phyloP scores from a whole-genome alignment of 192 early-diverging fungal species.

The Coemansia sp. region DNA sequence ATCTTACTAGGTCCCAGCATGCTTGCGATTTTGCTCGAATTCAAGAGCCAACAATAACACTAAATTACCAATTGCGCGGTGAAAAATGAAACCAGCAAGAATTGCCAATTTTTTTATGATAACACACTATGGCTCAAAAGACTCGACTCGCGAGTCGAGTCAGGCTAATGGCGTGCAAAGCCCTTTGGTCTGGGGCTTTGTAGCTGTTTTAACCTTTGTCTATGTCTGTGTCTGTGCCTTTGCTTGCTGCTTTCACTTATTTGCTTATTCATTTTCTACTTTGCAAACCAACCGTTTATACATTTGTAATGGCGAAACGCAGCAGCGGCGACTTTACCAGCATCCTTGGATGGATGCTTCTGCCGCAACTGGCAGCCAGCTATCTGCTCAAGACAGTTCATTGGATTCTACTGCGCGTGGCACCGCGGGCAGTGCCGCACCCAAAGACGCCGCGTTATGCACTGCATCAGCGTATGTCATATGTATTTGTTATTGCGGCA shows the following conservation, averaged over 20 bases:
- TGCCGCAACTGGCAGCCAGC: conserved; percentile 39
- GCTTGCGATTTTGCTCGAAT: neutral
- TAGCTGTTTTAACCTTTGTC: neutral
- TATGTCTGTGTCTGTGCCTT: neutral
- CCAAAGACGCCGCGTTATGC: conserved; percentile 22
- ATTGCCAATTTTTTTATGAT: neutral
- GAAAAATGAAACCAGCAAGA: neutral
- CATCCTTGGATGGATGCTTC: conserved; percentile 42
- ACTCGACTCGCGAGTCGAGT: no score
- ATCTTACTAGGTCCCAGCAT: conserved; percentile 20
- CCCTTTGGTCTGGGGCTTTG: neutral
- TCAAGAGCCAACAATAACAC: neutral
- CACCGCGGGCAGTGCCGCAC: conserved; percentile 36
- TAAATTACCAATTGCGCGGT: neutral
- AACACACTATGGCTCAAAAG: no score
- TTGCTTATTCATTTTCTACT: neutral
- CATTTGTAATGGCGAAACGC: conserved; percentile 1
- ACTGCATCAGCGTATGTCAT: conserved; percentile 40
- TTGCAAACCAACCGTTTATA: neutral
- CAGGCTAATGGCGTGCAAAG: neutral
- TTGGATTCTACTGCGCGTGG: conserved; percentile 26
- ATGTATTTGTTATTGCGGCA: conserved; percentile 29
- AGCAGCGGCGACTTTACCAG: conserved; percentile 24
- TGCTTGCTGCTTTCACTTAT: neutral
- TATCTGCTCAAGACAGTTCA: conserved; percentile 26